A percentile compares a stretch with the other conserved stretches of the same genome.
phyloP scores from a whole-genome alignment of 345 rosid species.

The Noccaea bulbosa region DNA sequence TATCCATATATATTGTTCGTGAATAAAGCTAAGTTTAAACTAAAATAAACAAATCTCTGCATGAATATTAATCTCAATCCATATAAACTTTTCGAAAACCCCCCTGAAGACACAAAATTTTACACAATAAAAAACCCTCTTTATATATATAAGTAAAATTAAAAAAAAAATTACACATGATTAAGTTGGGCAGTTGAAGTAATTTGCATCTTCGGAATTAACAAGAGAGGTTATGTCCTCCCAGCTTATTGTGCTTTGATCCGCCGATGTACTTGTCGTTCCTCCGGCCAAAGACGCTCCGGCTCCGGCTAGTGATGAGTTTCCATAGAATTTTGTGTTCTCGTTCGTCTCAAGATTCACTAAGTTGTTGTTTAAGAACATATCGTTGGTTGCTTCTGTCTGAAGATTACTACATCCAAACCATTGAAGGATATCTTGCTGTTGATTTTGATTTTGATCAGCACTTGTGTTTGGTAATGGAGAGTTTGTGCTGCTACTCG shows the following conservation, averaged over 20 bases:
- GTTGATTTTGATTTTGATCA: constrained; percentile 31
- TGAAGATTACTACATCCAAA: constrained; percentile 41
- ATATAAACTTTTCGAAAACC: not conserved
- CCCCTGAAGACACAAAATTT: constrained; percentile 17
- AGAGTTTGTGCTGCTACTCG: constrained; percentile 46
- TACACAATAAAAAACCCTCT: constrained; percentile 31
- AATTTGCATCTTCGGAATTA: constrained; percentile 54
- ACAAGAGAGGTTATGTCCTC: constrained; percentile 54
- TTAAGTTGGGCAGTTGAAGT: constrained; percentile 44
- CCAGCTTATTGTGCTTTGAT: constrained; percentile 60
- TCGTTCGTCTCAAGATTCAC: constrained; percentile 37
- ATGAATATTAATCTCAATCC: constrained; percentile 41
- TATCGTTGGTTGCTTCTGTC: constrained; percentile 37
- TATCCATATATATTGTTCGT: not conserved
- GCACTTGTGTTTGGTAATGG: constrained; percentile 41
- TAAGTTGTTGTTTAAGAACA: constrained; percentile 38
- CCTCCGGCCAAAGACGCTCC: constrained; percentile 38
- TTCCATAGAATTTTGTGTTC: constrained; percentile 34
- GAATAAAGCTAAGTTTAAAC: constrained; percentile 31
- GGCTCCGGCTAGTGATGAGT: constrained; percentile 33
- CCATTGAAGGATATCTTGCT: constrained; percentile 49
- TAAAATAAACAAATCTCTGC: constrained; percentile 42
- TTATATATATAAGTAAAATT: constrained; percentile 20
- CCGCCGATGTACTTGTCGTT: constrained; percentile 54
- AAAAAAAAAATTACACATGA: constrained; percentile 40